Percentiles rank a stretch among this genome's conserved stretches.
phyloP scores from a whole-genome alignment of 495 filamentous ascomycete genomes.

The Letharia lupina region DNA sequence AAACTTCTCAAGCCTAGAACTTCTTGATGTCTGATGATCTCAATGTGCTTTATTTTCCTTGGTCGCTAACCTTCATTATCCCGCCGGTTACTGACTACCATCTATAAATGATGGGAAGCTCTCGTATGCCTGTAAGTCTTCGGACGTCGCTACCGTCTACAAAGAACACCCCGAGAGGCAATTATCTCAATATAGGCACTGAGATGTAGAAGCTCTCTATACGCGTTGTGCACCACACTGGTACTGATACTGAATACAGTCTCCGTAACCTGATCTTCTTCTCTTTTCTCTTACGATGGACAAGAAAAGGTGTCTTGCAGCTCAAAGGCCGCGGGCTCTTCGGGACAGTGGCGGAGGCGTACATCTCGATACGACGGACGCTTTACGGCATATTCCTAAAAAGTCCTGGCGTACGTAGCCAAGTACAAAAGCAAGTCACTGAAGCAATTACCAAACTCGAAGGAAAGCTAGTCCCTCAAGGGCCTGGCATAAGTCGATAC shows the following conservation, averaged over 20 bases:
- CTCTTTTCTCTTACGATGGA: conserved; percentile 81
- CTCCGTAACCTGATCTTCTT: conserved; percentile 83
- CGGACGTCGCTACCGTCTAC: conserved; percentile 14
- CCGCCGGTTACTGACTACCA: too few relatives aligned
- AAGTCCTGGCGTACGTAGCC: conserved; percentile 69
- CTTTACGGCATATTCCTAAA: conserved; percentile 81
- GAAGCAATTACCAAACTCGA: conserved; percentile 69
- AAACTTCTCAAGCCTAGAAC: neutral
- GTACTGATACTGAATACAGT: conserved; percentile 36
- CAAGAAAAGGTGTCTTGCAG: conserved; percentile 69
- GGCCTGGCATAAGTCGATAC: conserved; percentile 64
- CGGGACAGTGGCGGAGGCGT: conserved; percentile 66
- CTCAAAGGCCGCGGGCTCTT: conserved; percentile 82
- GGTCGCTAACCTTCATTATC: neutral
- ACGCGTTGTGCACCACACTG: neutral
- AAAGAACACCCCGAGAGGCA: conserved; percentile 15
- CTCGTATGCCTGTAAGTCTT: conserved; percentile 24
- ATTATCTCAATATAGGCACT: conserved; percentile 17
- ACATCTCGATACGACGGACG: conserved; percentile 56
- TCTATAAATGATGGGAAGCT: conserved; percentile 17
- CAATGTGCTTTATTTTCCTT: neutral
- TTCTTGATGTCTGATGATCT: neutral
- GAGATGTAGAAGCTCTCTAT: conserved; percentile 14
- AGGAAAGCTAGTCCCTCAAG: conserved; percentile 65
- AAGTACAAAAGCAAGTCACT: conserved; percentile 70